Evolutionary conservation across 2,329 filamentous ascomycete genomes (phyloP).

Genomic region (Boeremia lycopersici): DNA sequence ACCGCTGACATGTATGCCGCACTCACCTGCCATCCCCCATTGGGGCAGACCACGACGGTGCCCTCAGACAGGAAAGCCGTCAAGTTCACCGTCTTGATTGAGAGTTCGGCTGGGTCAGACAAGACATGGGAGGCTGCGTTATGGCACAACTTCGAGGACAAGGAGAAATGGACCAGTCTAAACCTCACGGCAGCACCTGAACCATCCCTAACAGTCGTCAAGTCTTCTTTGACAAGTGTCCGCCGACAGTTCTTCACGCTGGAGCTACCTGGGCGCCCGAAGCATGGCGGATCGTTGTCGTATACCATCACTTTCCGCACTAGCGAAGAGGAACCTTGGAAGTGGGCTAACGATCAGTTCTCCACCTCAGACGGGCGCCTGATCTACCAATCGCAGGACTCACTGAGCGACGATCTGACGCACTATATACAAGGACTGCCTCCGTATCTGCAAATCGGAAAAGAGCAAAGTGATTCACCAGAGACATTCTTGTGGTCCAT

Average conservation of each 20-base stretch:
- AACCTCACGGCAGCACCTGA: constrained; percentile 55
- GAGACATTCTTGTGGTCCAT: constrained; percentile 75
- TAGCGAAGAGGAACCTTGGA: constrained; percentile 62
- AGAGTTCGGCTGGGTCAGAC: constrained; percentile 63
- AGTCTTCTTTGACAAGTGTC: constrained; percentile 16
- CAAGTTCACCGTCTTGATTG: constrained; percentile 71
- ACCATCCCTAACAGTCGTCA: constrained; percentile 33
- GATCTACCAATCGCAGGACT: constrained; percentile 55
- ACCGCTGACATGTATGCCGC: constrained; percentile 55
- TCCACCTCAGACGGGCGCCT: constrained; percentile 68
- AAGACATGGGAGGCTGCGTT: constrained; percentile 73
- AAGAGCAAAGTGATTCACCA: constrained; percentile 68
- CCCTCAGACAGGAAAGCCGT: constrained; percentile 49
- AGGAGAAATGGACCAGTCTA: constrained; percentile 64
- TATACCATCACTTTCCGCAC: constrained; percentile 77
- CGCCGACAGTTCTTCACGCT: constrained; percentile 61
- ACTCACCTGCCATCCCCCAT: constrained; percentile 69
- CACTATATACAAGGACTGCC: constrained; percentile 66
- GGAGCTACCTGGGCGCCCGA: constrained; percentile 52
- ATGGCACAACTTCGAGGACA: constrained; percentile 70
- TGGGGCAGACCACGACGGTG: constrained; percentile 75
- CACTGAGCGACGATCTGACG: constrained; percentile 52
- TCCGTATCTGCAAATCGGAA: constrained; percentile 59
- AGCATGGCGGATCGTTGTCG: constrained; percentile 56
- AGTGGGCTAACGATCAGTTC: constrained; percentile 71